These are phyloP conservation scores for Asterionellopsis glacialis DNA, from an alignment of 108 stramenopile genomes.

Conservation along the genomic window DNA sequence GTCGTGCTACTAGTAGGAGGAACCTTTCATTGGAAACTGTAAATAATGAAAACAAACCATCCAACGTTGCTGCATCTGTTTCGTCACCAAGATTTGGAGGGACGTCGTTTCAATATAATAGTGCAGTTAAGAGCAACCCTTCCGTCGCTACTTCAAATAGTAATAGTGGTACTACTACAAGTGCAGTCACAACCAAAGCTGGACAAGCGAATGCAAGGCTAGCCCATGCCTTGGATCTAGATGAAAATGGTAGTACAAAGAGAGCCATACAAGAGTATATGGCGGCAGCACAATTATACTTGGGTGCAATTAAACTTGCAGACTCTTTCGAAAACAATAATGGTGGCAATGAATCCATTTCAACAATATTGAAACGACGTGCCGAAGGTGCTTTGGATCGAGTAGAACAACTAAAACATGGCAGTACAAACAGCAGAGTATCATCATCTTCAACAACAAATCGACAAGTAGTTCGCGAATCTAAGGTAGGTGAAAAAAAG, in stretches of 20 bases:
- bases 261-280: conserved; percentile 41
- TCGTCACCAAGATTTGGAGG: too few relatives aligned
- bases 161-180: background rate
- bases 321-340: conserved; percentile 12
- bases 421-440: conserved; percentile 1
- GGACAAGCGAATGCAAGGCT: conserved; percentile 39
- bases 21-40: too few relatives aligned
- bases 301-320: conserved; percentile 34
- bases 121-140: background rate
- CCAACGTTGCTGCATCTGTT: too few relatives aligned
- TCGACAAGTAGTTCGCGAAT: too few relatives aligned
- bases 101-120: too few relatives aligned
- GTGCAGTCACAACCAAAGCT: conserved; percentile 1
- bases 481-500: too few relatives aligned
- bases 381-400: conserved; percentile 47
- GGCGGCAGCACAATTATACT: conserved; percentile 43
- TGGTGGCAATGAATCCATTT: conserved; percentile 11
- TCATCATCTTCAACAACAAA: too few relatives aligned
- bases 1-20: too few relatives aligned
- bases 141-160: background rate
- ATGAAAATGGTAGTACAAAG: conserved; percentile 30
- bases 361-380: conserved; percentile 33
- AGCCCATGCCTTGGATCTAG: conserved; percentile 39
- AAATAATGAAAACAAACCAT: too few relatives aligned
- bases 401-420: conserved; percentile 48